phyloP scores from a whole-genome alignment of 768 basidiomycete species.

The Suillus decipiens region DNA sequence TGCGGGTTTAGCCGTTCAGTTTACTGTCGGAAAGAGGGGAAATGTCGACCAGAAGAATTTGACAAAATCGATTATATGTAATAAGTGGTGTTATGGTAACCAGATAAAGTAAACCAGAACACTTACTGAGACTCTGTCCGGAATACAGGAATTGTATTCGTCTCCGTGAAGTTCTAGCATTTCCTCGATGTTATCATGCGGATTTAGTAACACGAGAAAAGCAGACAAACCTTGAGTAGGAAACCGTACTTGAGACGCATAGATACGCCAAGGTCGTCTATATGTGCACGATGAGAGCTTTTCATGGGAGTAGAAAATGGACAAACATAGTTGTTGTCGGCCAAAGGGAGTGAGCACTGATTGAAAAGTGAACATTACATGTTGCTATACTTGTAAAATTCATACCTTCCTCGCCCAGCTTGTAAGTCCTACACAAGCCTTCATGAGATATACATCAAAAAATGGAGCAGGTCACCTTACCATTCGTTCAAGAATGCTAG shows the following conservation, averaged over 20 bases:
- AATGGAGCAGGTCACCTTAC: constrained; percentile 39
- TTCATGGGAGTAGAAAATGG: not conserved
- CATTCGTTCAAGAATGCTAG: constrained; percentile 82
- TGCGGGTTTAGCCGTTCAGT: constrained; percentile 25
- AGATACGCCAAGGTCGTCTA: constrained; percentile 69
- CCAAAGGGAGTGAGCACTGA: constrained; percentile 89
- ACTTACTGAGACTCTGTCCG: constrained; percentile 74
- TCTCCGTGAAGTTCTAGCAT: constrained; percentile 57
- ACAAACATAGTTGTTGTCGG: constrained; percentile 78
- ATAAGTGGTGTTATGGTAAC: not conserved
- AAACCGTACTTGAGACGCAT: constrained; percentile 80
- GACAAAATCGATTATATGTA: not conserved
- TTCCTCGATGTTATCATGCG: constrained; percentile 8
- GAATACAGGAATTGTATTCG: constrained; percentile 71
- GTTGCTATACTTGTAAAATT: not conserved
- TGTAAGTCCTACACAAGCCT: constrained; percentile 66
- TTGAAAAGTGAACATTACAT: not conserved
- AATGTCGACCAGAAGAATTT: too few relatives aligned
- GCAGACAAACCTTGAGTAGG: constrained; percentile 52
- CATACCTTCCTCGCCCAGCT: constrained; percentile 82
- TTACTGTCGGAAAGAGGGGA: not conserved
- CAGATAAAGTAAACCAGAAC: not conserved
- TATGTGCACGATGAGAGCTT: not conserved
- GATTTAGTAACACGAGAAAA: not conserved
- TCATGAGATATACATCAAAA: constrained; percentile 5